Conservation (phyloP, 2,329 filamentous ascomycete species). For the Raffaelea deltoideospora region DNA sequence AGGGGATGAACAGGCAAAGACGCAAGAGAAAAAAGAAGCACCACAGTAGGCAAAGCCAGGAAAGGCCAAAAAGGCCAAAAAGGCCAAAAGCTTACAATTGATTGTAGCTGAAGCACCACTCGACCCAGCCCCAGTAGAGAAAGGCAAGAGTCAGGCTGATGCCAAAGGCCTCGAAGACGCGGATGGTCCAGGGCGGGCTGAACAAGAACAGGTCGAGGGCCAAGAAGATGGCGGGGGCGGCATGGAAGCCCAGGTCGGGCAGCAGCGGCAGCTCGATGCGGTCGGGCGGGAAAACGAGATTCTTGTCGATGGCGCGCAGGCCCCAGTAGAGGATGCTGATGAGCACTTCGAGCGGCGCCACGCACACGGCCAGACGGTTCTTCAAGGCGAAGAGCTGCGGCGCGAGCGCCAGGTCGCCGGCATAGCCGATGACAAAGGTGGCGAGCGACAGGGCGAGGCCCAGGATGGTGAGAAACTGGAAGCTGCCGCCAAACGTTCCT, state of each 20-base stretch:
- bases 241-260: constrained; percentile 48
- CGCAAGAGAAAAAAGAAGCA: not conserved
- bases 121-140: constrained; percentile 63
- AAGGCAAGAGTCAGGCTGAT: constrained; percentile 46
- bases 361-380: constrained; percentile 49
- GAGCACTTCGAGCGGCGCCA: constrained; percentile 54
- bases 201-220: constrained; percentile 51
- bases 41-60: not conserved
- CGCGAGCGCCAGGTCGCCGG: constrained; percentile 49
- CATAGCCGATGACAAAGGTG: constrained; percentile 45
- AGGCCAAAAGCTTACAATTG: constrained; percentile 33
- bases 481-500: constrained; percentile 49
- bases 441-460: constrained; percentile 45
- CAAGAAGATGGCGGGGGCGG: constrained; percentile 49
- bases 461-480: constrained; percentile 62
- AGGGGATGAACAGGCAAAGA: constrained; percentile 12
- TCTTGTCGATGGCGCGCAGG: constrained; percentile 39
- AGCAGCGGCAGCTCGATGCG: constrained; percentile 38
- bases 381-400: constrained; percentile 47
- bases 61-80: not conserved
- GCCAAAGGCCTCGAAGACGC: constrained; percentile 40
- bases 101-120: constrained; percentile 54
- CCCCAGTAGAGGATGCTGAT: constrained; percentile 63
- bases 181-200: constrained; percentile 58
- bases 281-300: constrained; percentile 36